Percentiles rank a stretch among this genome's conserved stretches.
Conservation (phyloP, 2,329 filamentous ascomycete genomes). For the Pestalotiopsis sp. region DNA sequence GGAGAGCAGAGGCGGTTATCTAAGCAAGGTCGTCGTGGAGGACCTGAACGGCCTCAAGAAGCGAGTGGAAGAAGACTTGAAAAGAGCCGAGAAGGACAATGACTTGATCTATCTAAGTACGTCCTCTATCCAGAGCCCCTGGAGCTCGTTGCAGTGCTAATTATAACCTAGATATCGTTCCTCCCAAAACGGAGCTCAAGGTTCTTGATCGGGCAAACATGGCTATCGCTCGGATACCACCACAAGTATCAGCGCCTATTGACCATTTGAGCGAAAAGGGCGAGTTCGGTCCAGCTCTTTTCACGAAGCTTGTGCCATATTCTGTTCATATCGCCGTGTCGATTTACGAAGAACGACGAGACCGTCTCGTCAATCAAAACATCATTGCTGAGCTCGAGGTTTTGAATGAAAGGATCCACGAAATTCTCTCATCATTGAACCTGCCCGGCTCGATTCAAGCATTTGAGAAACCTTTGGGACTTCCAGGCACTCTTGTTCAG, state of each 20-base stretch:
- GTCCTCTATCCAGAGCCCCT: slow-evolving; percentile 25
- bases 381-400: slow-evolving; percentile 84
- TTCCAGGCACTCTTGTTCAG: slow-evolving; percentile 82
- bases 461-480: slow-evolving; percentile 87
- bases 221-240: slow-evolving; percentile 78
- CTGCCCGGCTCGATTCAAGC: slow-evolving; percentile 92
- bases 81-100: slow-evolving; percentile 93
- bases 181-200: slow-evolving; percentile 85
- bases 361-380: slow-evolving; percentile 85
- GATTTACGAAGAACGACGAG: slow-evolving; percentile 90
- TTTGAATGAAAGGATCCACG: slow-evolving; percentile 79
- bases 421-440: slow-evolving; percentile 78
- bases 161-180: slow-evolving; percentile 63
- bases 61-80: slow-evolving; percentile 83
- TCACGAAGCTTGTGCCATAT: slow-evolving; percentile 91
- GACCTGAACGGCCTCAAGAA: slow-evolving; percentile 84
- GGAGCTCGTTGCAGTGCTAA: neutral
- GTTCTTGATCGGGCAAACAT: slow-evolving; percentile 86
- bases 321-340: slow-evolving; percentile 93
- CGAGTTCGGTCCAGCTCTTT: slow-evolving; percentile 82
- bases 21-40: slow-evolving; percentile 79
- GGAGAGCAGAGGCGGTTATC: slow-evolving; percentile 71
- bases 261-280: slow-evolving; percentile 78
- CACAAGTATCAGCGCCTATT: slow-evolving; percentile 79
- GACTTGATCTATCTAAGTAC: slow-evolving; percentile 88